A percentile compares a stretch with the other conserved stretches of the same genome.
phyloP scores from a whole-genome alignment of 2,329 filamentous ascomycete species.

The Hymenoscyphus scutula region DNA sequence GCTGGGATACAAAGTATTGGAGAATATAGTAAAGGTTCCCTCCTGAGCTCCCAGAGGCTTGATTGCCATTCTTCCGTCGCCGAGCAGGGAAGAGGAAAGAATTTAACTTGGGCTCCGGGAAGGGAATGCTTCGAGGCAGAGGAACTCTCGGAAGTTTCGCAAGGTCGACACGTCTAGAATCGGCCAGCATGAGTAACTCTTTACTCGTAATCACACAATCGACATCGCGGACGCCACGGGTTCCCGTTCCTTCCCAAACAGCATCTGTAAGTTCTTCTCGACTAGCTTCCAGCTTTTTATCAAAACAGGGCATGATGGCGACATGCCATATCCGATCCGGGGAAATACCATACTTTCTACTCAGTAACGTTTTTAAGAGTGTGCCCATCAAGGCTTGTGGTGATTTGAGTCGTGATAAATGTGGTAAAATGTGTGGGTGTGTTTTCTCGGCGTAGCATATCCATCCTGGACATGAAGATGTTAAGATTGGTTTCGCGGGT shows the following conservation, averaged over 20 bases:
- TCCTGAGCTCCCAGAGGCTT: slow-evolving; percentile 74
- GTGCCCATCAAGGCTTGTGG: slow-evolving; percentile 91
- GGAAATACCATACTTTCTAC: slow-evolving; percentile 66
- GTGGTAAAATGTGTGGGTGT: slow-evolving; percentile 86
- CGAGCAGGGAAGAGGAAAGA: slow-evolving; percentile 68
- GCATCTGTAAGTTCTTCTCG: slow-evolving; percentile 85
- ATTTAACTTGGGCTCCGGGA: slow-evolving; percentile 71
- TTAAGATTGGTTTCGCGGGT: slow-evolving; percentile 63
- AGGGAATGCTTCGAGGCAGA: slow-evolving; percentile 51
- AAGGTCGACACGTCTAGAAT: slow-evolving; percentile 76
- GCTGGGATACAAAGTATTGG: slow-evolving; percentile 65
- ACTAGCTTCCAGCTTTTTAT: slow-evolving; percentile 97
- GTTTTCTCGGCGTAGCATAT: slow-evolving; percentile 99
- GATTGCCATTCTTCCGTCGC: slow-evolving; percentile 44
- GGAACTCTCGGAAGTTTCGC: slow-evolving; percentile 63
- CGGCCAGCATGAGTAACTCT: slow-evolving; percentile 86
- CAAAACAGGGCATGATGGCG: slow-evolving; percentile 97
- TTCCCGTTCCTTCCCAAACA: slow-evolving; percentile 61
- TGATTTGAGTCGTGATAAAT: slow-evolving; percentile 88
- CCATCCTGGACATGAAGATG: slow-evolving; percentile 94
- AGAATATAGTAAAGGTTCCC: slow-evolving; percentile 87
- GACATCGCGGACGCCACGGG: slow-evolving; percentile 72
- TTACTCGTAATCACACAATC: slow-evolving; percentile 98
- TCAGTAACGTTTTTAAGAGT: slow-evolving; percentile 81
- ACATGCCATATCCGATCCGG: slow-evolving; percentile 89